A percentile compares a stretch with the other conserved stretches of the same genome.
Evolutionary conservation across 2,329 filamentous ascomycete genomes (phyloP).

Genomic region (Aaosphaeria pasadenensis): DNA sequence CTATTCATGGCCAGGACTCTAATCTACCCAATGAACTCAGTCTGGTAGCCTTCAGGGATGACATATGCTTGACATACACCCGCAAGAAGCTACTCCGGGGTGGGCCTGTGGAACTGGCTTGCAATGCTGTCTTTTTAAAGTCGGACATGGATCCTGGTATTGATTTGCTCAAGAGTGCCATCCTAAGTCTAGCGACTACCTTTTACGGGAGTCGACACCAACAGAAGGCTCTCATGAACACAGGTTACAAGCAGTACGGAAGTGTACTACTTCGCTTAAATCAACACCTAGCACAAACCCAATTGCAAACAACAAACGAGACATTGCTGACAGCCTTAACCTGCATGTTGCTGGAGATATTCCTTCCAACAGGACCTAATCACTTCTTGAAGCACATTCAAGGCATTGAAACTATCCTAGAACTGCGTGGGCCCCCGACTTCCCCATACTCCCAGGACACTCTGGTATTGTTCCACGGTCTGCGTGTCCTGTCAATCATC

Average conservation of each 20-base stretch:
- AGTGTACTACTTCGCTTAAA: conserved; percentile 22
- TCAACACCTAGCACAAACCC: conserved; percentile 10
- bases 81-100: conserved; percentile 23
- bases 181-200: conserved; percentile 20
- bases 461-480: conserved; percentile 14
- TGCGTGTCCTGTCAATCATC: conserved; percentile 22
- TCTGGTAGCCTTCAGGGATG: conserved; percentile 19
- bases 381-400: conserved; percentile 26
- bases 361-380: conserved; percentile 21
- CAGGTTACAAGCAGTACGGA: conserved; percentile 22
- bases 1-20: no score
- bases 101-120: conserved; percentile 23
- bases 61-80: conserved; percentile 23
- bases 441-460: conserved; percentile 4
- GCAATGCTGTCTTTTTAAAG: conserved; percentile 4
- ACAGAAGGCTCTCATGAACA: conserved; percentile 12
- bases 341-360: conserved; percentile 26
- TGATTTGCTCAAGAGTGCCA: conserved; percentile 16
- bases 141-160: conserved; percentile 9
- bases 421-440: conserved; percentile 18
- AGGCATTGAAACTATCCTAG: conserved; percentile 25
- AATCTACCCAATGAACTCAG: neutral
- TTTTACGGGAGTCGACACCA: conserved; percentile 26
- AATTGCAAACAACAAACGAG: conserved; percentile 18
- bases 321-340: conserved; percentile 22